These are phyloP conservation scores for Pleurotus tuoliensis DNA, from an alignment of 768 basidiomycete species.

Conservation along the genomic window DNA sequence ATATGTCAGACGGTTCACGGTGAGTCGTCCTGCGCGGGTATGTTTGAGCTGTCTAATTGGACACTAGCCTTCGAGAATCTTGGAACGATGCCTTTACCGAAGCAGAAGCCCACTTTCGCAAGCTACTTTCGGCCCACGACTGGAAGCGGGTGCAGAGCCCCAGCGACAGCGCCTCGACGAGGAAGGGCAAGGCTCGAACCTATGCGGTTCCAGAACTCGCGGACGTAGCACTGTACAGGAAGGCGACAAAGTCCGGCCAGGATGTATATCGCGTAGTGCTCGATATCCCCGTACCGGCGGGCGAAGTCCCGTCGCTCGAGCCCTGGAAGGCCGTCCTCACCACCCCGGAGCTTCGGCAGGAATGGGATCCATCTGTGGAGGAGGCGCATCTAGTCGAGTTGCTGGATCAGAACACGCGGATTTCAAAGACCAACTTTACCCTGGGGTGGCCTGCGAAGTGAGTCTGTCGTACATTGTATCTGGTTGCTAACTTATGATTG, in stretches of 20 bases:
- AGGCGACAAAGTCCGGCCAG: constrained; percentile 64
- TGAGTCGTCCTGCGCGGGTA: constrained; percentile 19
- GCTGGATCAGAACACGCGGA: constrained; percentile 80
- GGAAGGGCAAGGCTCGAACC: constrained; percentile 61
- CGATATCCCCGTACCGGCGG: constrained; percentile 56
- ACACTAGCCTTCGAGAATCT: constrained; percentile 69
- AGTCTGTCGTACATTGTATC: constrained; percentile 26
- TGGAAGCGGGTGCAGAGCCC: constrained; percentile 78
- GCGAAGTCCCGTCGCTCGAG: constrained; percentile 63
- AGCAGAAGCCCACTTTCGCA: constrained; percentile 76
- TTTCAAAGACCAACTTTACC: constrained; percentile 87
- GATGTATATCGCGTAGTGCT: constrained; percentile 78
- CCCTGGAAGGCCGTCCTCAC: constrained; percentile 77
- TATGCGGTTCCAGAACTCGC: constrained; percentile 53
- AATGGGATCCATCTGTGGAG: constrained; percentile 95
- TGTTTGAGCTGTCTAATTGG: neutral
- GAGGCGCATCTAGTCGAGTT: constrained; percentile 78
- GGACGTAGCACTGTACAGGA: constrained; percentile 79
- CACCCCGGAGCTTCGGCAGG: constrained; percentile 83
- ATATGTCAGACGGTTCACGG: constrained; percentile 66
- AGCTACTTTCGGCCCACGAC: constrained; percentile 64
- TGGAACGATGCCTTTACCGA: constrained; percentile 75
- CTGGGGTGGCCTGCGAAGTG: constrained; percentile 97
- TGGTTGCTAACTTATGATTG: constrained; percentile 7
- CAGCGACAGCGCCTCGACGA: constrained; percentile 31